Base-by-base conservation (phyloP, 2,329 filamentous ascomycete genomes). In the Ophiosphaerella herpotricha region DNA sequence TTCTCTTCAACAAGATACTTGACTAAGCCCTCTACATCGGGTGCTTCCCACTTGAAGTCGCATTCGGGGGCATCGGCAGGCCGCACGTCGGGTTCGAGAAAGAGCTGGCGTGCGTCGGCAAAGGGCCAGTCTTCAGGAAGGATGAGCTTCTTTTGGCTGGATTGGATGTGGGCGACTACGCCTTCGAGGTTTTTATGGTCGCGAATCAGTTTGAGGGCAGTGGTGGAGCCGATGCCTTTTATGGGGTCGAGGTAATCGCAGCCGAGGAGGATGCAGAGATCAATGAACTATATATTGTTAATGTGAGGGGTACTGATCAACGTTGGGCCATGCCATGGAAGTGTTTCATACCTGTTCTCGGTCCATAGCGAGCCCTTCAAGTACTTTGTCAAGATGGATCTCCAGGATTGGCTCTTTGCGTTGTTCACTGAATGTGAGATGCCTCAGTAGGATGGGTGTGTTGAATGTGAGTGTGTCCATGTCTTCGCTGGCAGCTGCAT, bases 401-500 rank as follows among this genome's bases (percentile, higher is more conserved):
- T 99, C 94, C 66, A 95, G 92, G 61, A 99, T 97, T 0, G 94
- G 94, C 72, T 97, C 92, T 76, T 99, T 99, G 57, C 93, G 84
- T 78, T 96, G 91, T 79, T 99, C 94, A 70, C 91, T 95, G 74
- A 97, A 97, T 2, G 94, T 99, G 57, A 99, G 82, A 75, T 99
- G 92, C 42, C 94, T 84, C 57, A 99, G 78, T 39, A 99, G 78
- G 51, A 99, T 92, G 0, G 94, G 94, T 43, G 92, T 83, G 66
- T 97, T 86, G 74, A 99, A 99, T 67, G 93, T 97, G 47, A 99
- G 79, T 0, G 94, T 99, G 70, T 99, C 94, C 94, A 99, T 99
- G 76, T 99, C 94, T 76, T 99, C 94, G 58, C 90, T 96, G 2
- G 94, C 94, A 16, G 94, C 94, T 3, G 92, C 94, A 72, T 95